Evolutionary conservation across 495 filamentous ascomycete species (phyloP).

Genomic region (Xylaria acuta): DNA sequence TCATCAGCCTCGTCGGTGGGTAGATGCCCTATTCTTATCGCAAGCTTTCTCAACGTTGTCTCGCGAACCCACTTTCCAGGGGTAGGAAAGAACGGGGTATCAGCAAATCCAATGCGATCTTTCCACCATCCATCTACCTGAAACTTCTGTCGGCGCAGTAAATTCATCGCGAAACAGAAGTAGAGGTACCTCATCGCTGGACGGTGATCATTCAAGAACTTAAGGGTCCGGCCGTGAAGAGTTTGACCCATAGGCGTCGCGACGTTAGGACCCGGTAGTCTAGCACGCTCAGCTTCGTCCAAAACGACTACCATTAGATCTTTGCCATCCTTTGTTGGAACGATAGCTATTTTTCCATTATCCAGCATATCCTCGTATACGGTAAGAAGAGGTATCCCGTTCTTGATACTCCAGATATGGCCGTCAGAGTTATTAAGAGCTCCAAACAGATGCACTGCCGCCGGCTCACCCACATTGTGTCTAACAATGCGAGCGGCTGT

Average conservation of each 20-base stretch:
- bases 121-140: conserved; percentile 12
- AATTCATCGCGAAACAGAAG: conserved; percentile 4
- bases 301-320: conserved; percentile 14
- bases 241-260: neutral
- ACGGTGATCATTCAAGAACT: conserved; percentile 11
- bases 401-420: conserved; percentile 16
- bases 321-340: conserved; percentile 3
- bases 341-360: conserved; percentile 17
- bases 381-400: neutral
- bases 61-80: conserved; percentile 15
- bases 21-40: conserved; percentile 15
- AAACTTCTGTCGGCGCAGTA: conserved; percentile 7
- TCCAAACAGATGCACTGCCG: conserved; percentile 22
- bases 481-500: conserved; percentile 17
- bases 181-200: conserved; percentile 10
- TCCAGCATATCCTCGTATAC: neutral
- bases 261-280: neutral
- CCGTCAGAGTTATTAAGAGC: conserved; percentile 1
- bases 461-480: conserved; percentile 11
- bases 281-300: neutral
- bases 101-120: neutral
- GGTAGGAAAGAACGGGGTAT: conserved; percentile 10
- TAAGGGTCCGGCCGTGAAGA: conserved; percentile 10
- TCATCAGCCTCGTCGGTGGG: neutral
- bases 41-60: conserved; percentile 8